Percentiles rank a stretch among this genome's conserved stretches.
These are phyloP conservation scores for Chalaropsis thielavioides DNA, from an alignment of 2,329 filamentous ascomycete genomes.

Conservation along the genomic window DNA sequence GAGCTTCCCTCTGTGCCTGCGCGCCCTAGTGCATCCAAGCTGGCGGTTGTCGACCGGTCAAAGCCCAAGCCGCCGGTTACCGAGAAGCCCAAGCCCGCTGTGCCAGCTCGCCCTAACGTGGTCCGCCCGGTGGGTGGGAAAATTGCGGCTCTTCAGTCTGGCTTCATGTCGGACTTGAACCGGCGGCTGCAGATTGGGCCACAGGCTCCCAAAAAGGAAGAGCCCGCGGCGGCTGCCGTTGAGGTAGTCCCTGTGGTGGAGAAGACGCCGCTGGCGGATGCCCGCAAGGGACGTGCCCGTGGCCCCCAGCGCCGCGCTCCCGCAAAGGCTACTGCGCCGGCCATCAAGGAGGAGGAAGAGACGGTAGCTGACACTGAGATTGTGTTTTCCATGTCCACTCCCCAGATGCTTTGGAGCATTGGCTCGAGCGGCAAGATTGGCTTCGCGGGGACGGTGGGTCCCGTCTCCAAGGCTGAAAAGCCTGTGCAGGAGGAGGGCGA, in stretches of 20 bases:
- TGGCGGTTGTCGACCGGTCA: conserved; percentile 19
- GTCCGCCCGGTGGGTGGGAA: conserved; percentile 62
- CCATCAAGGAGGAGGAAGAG: conserved; percentile 23
- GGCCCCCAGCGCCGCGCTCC: conserved; percentile 69
- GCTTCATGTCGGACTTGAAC: conserved; percentile 87
- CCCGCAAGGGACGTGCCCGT: conserved; percentile 76
- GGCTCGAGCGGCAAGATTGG: conserved; percentile 34
- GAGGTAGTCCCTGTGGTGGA: conserved; percentile 41
- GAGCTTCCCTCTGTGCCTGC: conserved; percentile 20
- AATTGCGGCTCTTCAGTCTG: conserved; percentile 79
- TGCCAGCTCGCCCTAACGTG: conserved; percentile 42
- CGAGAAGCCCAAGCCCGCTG: conserved; percentile 52
- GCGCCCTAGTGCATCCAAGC: conserved; percentile 24
- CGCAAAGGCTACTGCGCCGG: conserved; percentile 33
- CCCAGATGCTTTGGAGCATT: conserved; percentile 38
- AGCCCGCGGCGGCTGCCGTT: conserved; percentile 39
- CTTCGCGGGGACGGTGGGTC: conserved; percentile 26
- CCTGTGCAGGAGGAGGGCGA: too few relatives aligned
- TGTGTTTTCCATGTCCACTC: conserved; percentile 32
- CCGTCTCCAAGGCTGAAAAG: background rate
- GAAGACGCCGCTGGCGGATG: conserved; percentile 61
- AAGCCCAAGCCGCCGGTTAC: conserved; percentile 46
- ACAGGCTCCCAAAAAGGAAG: conserved; percentile 62
- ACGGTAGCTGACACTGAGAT: conserved; percentile 25
- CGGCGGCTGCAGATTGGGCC: conserved; percentile 77